Conservation (phyloP, 805 yeast species). For the Wickerhamiella dianesei region DNA sequence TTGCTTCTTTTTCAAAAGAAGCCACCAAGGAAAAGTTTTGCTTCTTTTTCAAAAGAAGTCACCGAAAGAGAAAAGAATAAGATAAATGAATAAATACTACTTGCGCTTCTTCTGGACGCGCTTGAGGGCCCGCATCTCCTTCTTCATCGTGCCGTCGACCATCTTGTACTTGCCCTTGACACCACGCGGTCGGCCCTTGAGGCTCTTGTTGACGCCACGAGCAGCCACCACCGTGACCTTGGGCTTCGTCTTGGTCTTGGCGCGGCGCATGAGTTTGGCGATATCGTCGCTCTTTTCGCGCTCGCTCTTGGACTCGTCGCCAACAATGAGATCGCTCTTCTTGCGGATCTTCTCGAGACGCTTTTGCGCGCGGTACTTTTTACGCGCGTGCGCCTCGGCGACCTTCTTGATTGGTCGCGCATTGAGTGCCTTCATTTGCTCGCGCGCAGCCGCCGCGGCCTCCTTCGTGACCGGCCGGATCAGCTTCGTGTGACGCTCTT, state of each 20-base stretch:
- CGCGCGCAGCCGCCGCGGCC: slow-evolving; percentile 65
- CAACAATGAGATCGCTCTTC: slow-evolving; percentile 85
- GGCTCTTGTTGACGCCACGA: slow-evolving; percentile 66
- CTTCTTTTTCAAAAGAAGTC: too few species aligned
- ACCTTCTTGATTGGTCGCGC: slow-evolving; percentile 98
- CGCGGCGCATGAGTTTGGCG: slow-evolving; percentile 66
- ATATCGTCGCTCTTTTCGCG: slow-evolving; percentile 92
- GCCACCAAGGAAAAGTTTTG: too few species aligned
- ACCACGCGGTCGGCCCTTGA: slow-evolving; percentile 93
- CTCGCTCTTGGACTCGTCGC: slow-evolving; percentile 76
- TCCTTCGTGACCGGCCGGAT: slow-evolving; percentile 91
- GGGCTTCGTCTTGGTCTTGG: slow-evolving; percentile 58
- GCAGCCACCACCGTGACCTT: slow-evolving; percentile 85
- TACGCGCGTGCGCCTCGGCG: slow-evolving; percentile 93
- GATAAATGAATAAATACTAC: slow-evolving; percentile 25
- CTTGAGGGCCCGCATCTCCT: slow-evolving; percentile 85
- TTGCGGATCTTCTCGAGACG: slow-evolving; percentile 79
- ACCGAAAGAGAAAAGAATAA: too few species aligned
- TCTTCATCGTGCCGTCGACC: slow-evolving; percentile 98
- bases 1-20: too few species aligned
- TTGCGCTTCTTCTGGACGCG: slow-evolving; percentile 80
- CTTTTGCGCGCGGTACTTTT: slow-evolving; percentile 81
- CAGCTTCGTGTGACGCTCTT: slow-evolving; percentile 67
- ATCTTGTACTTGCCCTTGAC: slow-evolving; percentile 94
- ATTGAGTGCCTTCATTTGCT: slow-evolving; percentile 64